Evolutionary conservation across 208 protist genomes (phyloP).

Genomic region (Crithidia thermophila): DNA sequence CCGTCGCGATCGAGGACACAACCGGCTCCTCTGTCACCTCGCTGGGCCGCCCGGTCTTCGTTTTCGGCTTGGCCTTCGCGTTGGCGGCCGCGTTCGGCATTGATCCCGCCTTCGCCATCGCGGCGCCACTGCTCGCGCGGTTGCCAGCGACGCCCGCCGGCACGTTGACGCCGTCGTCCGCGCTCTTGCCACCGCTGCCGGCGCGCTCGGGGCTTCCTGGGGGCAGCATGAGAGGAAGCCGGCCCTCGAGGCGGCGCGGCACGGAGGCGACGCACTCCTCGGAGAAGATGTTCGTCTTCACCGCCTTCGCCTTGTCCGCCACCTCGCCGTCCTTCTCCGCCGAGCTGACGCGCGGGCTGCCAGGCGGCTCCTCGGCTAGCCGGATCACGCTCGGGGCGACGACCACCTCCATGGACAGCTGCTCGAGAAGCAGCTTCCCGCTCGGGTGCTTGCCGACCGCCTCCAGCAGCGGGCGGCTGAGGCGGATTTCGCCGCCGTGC

Average conservation of each 20-base stretch:
- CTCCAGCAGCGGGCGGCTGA: conserved; percentile 48
- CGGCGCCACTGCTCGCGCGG: background rate
- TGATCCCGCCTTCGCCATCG: background rate
- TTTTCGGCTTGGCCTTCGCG: background rate
- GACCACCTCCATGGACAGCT: conserved; percentile 59
- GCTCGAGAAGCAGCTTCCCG: conserved; percentile 62
- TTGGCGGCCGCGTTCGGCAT: background rate
- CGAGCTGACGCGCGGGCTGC: conserved; percentile 2
- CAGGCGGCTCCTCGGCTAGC: conserved; percentile 3
- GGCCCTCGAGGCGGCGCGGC: conserved; percentile 39
- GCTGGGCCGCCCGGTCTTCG: background rate
- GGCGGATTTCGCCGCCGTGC: conserved; percentile 62
- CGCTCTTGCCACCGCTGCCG: background rate
- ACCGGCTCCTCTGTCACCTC: background rate
- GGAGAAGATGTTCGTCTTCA: conserved; percentile 31
- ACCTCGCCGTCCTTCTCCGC: background rate
- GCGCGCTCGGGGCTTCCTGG: background rate
- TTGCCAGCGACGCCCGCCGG: background rate
- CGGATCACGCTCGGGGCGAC: conserved; percentile 30
- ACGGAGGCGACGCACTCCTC: conserved; percentile 46
- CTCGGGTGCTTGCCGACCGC: conserved; percentile 28
- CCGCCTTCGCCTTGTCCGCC: conserved; percentile 5
- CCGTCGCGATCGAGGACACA: conserved; percentile 12
- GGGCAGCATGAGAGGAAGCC: conserved; percentile 35
- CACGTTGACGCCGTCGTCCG: conserved; percentile 1